These are phyloP conservation scores for Aureobasidium musti DNA, from an alignment of 2,329 filamentous ascomycete genomes.

Conservation along the genomic window DNA sequence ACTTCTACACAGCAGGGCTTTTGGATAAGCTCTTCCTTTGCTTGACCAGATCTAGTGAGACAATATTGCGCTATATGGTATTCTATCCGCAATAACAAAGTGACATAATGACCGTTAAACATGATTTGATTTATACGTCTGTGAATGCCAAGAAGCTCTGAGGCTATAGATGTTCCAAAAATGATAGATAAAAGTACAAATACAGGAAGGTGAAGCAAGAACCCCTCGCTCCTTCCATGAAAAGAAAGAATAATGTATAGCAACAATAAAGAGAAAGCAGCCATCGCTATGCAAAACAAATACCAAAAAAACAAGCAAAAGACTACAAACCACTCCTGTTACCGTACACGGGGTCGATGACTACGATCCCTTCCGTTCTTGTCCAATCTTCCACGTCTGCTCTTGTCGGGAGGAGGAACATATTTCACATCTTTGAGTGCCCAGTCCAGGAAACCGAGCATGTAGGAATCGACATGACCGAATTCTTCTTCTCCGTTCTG, in stretches of 20 bases:
- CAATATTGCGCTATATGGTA: too few relatives aligned
- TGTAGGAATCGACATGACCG: conserved; percentile 68
- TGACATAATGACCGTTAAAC: neutral
- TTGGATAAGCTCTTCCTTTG: too few relatives aligned
- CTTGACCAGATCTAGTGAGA: too few relatives aligned
- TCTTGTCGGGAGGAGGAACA: conserved; percentile 40
- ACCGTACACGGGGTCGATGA: conserved; percentile 37
- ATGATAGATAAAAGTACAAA: neutral
- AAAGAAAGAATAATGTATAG: conserved; percentile 3
- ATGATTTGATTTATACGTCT: neutral
- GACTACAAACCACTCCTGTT: neutral
- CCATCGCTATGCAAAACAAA: conserved; percentile 18
- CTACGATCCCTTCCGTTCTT: conserved; percentile 43
- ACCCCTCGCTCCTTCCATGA: neutral
- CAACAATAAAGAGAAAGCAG: neutral
- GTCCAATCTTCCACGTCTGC: conserved; percentile 37
- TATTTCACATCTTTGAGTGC: conserved; percentile 39
- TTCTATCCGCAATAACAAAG: too few relatives aligned
- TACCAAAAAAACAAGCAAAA: neutral
- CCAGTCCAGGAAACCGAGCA: conserved; percentile 40
- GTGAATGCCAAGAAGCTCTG: neutral
- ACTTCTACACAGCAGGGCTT: neutral
- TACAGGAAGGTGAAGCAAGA: neutral
- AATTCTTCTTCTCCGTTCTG: conserved; percentile 50
- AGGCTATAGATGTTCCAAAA: neutral